Base-by-base conservation (phyloP, 2,329 filamentous ascomycete genomes). In the Torrubiellomyces zombiae region DNA sequence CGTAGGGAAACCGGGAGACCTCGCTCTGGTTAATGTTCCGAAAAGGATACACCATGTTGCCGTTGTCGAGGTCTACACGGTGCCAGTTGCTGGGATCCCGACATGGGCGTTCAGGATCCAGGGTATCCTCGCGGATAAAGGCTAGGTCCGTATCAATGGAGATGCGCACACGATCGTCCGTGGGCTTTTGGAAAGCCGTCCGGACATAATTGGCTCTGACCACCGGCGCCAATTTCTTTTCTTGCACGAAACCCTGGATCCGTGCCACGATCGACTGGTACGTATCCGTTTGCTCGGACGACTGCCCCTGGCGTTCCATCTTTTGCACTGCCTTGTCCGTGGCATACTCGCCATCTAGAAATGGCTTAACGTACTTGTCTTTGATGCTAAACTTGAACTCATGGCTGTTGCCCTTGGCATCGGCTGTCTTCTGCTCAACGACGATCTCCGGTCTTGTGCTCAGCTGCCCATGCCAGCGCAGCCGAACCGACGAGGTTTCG, bases 171-270 rank as follows among this genome's bases (percentile, higher is more conserved):
- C 80, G 76, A 48, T 91, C 74, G 45, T 98, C 85, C 9, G 80
- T 72, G 5, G 89, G 89, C 37, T 93, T 93, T 51, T 98, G 89
- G 58, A 95, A 98, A 1, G 89, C 89, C 1, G 83, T 92, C 33
- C 89, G 78, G 19, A 75, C 79, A 48, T 95, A 95, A 53, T 92
- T 93, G 33, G 89, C 89, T 25, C 89, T 73, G 26, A 98, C 51
- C 16, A 93, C 67, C 5, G 89, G 89, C 45, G 86, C 71, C 10
- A 98, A 60, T 28, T 78, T 66, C 41, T 80, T 70, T 23, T 78
- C 64, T 41, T 70, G 67, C 45, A 94, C 72, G 40, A 92, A 86
- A 1, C 62, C 58, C 46, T 93, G 82, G 20, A 95, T 79, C 31
- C 75, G 69, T 23, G 72, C 59, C 10, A 86, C 77, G 3, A 77